phyloP scores from a whole-genome alignment of 352 stramenopile species.

The Phytophthora sp. region DNA sequence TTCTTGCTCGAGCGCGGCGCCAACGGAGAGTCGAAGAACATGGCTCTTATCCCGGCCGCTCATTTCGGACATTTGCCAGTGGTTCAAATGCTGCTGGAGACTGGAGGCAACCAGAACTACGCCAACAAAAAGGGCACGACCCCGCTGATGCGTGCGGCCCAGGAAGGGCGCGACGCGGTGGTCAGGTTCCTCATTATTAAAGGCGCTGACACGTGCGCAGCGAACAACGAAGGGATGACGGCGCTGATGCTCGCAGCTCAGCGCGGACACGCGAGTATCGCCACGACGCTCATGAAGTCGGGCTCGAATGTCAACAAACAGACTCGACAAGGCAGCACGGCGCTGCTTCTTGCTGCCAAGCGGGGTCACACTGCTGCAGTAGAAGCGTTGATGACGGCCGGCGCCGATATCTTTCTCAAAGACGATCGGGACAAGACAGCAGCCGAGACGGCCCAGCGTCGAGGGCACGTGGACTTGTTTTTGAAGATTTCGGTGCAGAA shows the following conservation, averaged over 20 bases:
- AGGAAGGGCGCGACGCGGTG: constrained; percentile 82
- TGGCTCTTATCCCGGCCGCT: constrained; percentile 83
- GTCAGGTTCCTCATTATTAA: constrained; percentile 80
- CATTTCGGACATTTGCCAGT: constrained; percentile 85
- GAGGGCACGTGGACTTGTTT: constrained; percentile 84
- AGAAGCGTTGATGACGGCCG: constrained; percentile 77
- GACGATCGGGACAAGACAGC: constrained; percentile 89
- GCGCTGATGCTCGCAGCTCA: constrained; percentile 87
- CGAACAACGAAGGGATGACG: constrained; percentile 91
- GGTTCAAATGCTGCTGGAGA: constrained; percentile 74
- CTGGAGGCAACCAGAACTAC: constrained; percentile 78
- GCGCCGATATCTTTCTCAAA: constrained; percentile 88
- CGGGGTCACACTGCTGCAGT: constrained; percentile 81
- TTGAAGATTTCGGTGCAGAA: constrained; percentile 89
- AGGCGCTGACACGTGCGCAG: constrained; percentile 69
- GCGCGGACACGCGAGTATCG: constrained; percentile 81
- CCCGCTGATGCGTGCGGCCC: constrained; percentile 83
- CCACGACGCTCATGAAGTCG: constrained; percentile 79
- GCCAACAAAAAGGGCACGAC: constrained; percentile 90
- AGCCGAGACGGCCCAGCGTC: constrained; percentile 78
- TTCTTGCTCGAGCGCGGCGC: constrained; percentile 72
- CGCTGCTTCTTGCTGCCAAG: constrained; percentile 84
- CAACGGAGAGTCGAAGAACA: constrained; percentile 86
- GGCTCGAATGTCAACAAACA: constrained; percentile 90
- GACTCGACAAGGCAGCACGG: constrained; percentile 85